Conservation (phyloP, 345 rosid species). For the Euphorbia tirucalli region DNA sequence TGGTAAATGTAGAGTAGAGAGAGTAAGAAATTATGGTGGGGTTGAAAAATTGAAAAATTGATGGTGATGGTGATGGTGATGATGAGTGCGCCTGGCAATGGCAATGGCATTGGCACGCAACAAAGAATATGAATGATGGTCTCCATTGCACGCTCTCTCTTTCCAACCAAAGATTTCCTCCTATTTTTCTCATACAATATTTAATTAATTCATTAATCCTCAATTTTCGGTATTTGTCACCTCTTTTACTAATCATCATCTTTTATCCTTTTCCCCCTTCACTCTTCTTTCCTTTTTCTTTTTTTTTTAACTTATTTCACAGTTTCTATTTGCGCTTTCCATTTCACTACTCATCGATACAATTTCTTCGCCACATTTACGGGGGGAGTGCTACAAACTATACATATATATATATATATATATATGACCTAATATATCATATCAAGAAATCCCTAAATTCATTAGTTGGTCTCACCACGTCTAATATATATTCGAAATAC, state of each 20-base stretch:
- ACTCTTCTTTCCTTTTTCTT: not conserved
- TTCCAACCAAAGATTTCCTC: conserved; percentile 32
- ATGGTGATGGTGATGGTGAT: conserved; percentile 25
- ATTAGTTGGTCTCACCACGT: no score
- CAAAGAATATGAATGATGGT: conserved; percentile 38
- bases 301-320: no score
- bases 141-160: conserved; percentile 40
- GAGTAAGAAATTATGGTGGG: conserved; percentile 38
- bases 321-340: not conserved
- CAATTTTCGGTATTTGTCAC: conserved; percentile 25
- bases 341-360: not conserved
- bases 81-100: conserved; percentile 47
- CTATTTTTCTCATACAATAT: no score
- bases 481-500: no score
- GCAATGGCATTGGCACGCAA: conserved; percentile 39
- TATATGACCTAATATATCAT: no score
- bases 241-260: conserved; percentile 17
- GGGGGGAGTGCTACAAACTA: no score
- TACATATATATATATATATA: no score
- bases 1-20: not conserved
- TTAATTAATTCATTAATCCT: no score
- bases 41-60: conserved; percentile 18
- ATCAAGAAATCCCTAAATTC: no score
- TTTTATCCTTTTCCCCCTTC: conserved; percentile 18
- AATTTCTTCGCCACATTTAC: no score